A percentile compares a stretch with the other conserved stretches of the same genome.
Evolutionary conservation across 148 eudicot genomes (phyloP).

Genomic region (Chenopodium quinoa): DNA sequence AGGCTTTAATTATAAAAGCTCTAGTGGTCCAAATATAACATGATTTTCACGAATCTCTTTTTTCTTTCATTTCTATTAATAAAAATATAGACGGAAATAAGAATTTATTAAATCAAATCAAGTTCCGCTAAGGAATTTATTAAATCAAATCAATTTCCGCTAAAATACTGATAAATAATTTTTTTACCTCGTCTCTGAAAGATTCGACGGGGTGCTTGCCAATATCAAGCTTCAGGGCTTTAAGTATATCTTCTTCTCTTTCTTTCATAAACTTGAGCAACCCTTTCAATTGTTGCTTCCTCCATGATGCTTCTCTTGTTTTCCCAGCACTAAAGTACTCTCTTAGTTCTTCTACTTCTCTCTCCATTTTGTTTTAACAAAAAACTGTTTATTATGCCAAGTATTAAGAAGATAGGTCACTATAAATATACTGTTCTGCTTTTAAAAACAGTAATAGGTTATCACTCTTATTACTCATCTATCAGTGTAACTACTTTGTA

Average conservation of each 20-base stretch:
- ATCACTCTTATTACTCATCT: too few species aligned
- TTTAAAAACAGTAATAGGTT: not conserved
- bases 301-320: constrained; percentile 61
- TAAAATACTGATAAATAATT: too few species aligned
- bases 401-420: not conserved
- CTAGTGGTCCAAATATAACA: too few species aligned
- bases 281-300: constrained; percentile 50
- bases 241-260: constrained; percentile 41
- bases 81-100: too few species aligned
- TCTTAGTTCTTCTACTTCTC: constrained; percentile 44
- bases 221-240: constrained; percentile 56
- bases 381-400: not conserved
- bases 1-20: too few species aligned
- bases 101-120: too few species aligned
- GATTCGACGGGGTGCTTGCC: constrained; percentile 68
- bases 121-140: too few species aligned
- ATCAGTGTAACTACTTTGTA: not conserved
- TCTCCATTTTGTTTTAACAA: constrained; percentile 30
- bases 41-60: too few species aligned
- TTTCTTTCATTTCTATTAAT: too few species aligned
- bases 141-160: too few species aligned
- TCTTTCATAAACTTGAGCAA: constrained; percentile 42
- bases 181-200: constrained; percentile 62
- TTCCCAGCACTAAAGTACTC: constrained; percentile 50
- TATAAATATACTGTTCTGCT: not conserved